Evolutionary conservation across 2,329 filamentous ascomycete genomes (phyloP).

Genomic region (Botrytis squamosa): DNA sequence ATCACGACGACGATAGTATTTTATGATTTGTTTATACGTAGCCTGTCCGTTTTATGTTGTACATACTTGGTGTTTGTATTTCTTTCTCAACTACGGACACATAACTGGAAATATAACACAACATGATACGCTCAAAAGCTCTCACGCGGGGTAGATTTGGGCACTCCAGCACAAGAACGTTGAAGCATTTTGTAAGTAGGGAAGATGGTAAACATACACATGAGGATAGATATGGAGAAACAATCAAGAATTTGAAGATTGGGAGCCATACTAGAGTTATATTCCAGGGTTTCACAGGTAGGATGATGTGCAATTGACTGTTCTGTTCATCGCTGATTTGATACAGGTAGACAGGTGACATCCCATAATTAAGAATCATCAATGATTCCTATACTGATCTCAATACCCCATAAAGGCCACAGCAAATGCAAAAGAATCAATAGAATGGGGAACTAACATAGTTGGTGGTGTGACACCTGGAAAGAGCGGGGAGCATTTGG

Average conservation of each 20-base stretch:
- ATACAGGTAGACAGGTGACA: conserved; percentile 36
- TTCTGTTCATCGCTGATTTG: background rate
- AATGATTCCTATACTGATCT: background rate
- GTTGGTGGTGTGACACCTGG: conserved; percentile 76
- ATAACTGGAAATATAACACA: no score
- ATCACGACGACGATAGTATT: background rate
- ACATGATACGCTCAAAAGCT: conserved; percentile 13
- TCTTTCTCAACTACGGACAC: no score
- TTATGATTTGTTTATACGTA: background rate
- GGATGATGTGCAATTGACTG: conserved; percentile 2
- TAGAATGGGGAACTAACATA: conserved; percentile 77
- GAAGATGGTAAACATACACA: conserved; percentile 6
- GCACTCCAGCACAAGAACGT: conserved; percentile 8
- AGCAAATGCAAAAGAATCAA: conserved; percentile 71
- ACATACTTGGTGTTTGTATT: background rate
- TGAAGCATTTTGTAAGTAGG: conserved; percentile 27
- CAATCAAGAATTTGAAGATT: conserved; percentile 65
- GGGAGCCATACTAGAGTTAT: conserved; percentile 65
- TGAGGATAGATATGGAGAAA: conserved; percentile 46
- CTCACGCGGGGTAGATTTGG: conserved; percentile 27
- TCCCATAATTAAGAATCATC: conserved; percentile 24
- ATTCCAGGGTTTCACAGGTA: conserved; percentile 70
- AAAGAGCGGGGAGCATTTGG: conserved; percentile 68
- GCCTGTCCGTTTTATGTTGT: background rate
- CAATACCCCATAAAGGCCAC: conserved; percentile 54